Conservation (phyloP, 129 eudicot genomes). For the Cynara cardunculus region DNA sequence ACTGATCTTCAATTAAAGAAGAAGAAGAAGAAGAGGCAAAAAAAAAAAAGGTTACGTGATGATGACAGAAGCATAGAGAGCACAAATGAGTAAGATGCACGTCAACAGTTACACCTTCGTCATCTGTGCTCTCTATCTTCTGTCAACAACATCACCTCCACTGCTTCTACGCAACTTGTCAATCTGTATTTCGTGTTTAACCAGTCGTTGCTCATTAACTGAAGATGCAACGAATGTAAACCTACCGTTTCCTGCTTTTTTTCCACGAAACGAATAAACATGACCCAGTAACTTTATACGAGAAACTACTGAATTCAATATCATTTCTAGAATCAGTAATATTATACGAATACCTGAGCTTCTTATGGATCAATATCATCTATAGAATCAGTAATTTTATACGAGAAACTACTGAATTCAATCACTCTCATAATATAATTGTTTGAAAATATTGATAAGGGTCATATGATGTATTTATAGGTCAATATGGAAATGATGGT, state of each 20-base stretch:
- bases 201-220: background rate
- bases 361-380: no score
- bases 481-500: slow-evolving; percentile 9
- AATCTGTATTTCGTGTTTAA: background rate
- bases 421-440: no score
- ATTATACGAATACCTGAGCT: no score
- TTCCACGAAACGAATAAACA: background rate
- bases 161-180: background rate
- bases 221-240: background rate
- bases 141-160: slow-evolving; percentile 40
- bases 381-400: no score
- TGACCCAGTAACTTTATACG: no score
- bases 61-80: slow-evolving; percentile 66
- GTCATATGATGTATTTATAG: slow-evolving; percentile 13
- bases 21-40: background rate
- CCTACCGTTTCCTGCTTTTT: background rate
- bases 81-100: slow-evolving; percentile 53
- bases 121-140: slow-evolving; percentile 70
- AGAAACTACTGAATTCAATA: no score
- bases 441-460: background rate
- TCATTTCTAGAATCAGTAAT: no score
- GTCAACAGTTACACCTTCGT: slow-evolving; percentile 20
- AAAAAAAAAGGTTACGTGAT: slow-evolving; percentile 4
- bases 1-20: background rate
- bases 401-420: no score